Evolutionary conservation across 441 rosid genomes (phyloP), one percentile per base, ranked within the genome.

Genomic region (Metrosideros polymorpha): DNA sequence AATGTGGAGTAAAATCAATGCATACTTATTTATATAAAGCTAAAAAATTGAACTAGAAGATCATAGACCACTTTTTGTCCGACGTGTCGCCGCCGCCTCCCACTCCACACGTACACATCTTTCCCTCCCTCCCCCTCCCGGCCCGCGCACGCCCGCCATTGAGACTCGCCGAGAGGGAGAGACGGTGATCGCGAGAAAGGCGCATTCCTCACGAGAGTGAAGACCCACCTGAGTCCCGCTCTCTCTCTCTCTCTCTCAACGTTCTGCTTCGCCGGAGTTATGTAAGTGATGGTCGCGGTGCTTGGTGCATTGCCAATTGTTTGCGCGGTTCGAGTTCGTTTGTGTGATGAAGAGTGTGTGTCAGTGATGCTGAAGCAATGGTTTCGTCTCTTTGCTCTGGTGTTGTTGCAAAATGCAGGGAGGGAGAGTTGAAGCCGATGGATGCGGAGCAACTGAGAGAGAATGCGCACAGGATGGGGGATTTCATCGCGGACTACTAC

Each of bases 401-500:
- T 17, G 79, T 9, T 10, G 79, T 19, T 71, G 79, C 47, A 15
- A 4, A 71, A 71, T 71, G 79, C 71, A 95, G 96, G 92, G 93
- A 90, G 82, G 66, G 87, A 5, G 93, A 89, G 90, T 85, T 94
- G 91, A 93, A 90, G 89, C 93, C 98, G 39, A 93, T 97, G 98
- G 95, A 95, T 25, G 91, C 96, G 30, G 98, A 97, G 92, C 92
- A 94, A 86, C 91, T 97, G 86, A 93, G 99, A 85, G 95, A 96
- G 92, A 84, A 91, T 87, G 98, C 92, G 50, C 99, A 96, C 85
- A 90, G 88, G 92, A 97, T 97, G 99, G 96, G 95, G 86, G 98
- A 95, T 90, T 97, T 97, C 84, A 94, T 97, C 88, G 99, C 96
- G 84, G 99, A 97, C 90, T 96, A 94, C 91, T 97, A 96, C 92